Evolutionary conservation across 2,329 filamentous ascomycete genomes (phyloP).

Genomic region (Coniochaeta sp.): DNA sequence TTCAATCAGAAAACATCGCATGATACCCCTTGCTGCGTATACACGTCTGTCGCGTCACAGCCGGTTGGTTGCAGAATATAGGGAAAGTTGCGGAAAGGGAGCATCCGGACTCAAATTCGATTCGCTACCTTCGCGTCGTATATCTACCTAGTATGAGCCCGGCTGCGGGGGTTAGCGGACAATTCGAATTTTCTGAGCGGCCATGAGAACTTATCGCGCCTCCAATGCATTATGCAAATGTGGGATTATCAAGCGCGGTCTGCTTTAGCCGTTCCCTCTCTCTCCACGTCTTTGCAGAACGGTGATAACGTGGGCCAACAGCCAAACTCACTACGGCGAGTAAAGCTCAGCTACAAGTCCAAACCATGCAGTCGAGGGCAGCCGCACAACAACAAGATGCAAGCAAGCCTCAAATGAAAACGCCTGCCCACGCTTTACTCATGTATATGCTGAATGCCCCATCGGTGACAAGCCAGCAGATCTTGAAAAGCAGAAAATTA

Average conservation of each 20-base stretch:
- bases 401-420: background rate
- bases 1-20: background rate
- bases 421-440: background rate
- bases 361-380: background rate
- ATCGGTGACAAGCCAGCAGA: background rate
- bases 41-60: background rate
- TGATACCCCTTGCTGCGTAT: background rate
- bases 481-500: background rate
- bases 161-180: constrained; percentile 3
- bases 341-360: background rate
- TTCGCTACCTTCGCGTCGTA: no score
- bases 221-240: constrained; percentile 15
- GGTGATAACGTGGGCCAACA: background rate
- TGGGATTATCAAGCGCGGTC: background rate
- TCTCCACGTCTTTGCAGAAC: background rate
- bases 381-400: background rate
- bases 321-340: background rate
- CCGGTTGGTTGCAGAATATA: background rate
- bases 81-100: no score
- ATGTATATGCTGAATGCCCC: background rate
- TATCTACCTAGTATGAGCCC: constrained; percentile 19
- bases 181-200: background rate
- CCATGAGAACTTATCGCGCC: constrained; percentile 13
- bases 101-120: no score
- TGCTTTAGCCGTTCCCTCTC: background rate